Percentiles rank a stretch among this genome's conserved stretches.
phyloP scores from a whole-genome alignment of 2,329 filamentous ascomycete species.

The Epichloe sp. region DNA sequence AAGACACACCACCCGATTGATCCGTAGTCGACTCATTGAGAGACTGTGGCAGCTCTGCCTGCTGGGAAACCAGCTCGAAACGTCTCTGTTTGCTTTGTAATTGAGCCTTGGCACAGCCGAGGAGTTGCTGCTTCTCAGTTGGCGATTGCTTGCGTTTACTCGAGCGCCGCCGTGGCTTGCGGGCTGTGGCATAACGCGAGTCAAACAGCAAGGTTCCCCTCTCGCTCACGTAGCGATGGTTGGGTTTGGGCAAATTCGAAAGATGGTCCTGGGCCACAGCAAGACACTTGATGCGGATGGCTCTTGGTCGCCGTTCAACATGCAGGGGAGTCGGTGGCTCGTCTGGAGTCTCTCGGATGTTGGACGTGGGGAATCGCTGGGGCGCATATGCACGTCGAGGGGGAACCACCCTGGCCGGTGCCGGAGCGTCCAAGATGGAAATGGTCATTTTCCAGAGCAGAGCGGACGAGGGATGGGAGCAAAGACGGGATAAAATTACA shows the following conservation, averaged over 20 bases:
- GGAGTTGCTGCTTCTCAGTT: neutral
- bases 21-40: conserved; percentile 3
- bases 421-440: conserved; percentile 3
- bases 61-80: neutral
- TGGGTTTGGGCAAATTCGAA: conserved; percentile 4
- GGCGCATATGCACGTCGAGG: conserved; percentile 1
- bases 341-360: conserved; percentile 6
- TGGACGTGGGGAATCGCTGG: conserved; percentile 8
- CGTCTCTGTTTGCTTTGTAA: neutral
- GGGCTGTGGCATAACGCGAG: conserved; percentile 2
- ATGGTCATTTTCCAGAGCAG: too few relatives aligned
- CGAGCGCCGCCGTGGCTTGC: neutral
- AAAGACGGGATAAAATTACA: neutral
- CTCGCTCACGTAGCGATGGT: conserved; percentile 7
- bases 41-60: neutral
- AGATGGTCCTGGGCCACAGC: conserved; percentile 6
- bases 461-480: neutral
- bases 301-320: neutral
- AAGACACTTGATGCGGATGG: conserved; percentile 2
- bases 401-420: neutral
- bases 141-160: neutral
- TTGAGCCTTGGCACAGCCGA: neutral
- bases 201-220: conserved; percentile 3
- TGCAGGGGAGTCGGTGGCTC: neutral
- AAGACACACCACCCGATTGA: conserved; percentile 1